Conservation (phyloP, 768 basidiomycete species). For the Lactarius akahatsu region DNA sequence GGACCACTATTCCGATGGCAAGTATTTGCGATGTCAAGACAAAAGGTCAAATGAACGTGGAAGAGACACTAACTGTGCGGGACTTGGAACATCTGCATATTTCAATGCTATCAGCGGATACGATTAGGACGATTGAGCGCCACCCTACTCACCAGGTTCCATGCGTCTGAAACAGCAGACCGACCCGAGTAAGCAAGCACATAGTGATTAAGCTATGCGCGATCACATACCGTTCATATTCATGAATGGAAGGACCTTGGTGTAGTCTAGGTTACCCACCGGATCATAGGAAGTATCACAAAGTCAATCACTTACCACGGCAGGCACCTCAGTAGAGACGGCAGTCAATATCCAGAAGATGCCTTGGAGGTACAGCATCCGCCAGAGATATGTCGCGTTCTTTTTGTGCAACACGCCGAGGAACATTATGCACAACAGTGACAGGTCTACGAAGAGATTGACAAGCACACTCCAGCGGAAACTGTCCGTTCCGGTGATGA, state of each 20-base stretch:
- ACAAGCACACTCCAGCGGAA: slow-evolving; percentile 26
- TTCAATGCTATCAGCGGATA: slow-evolving; percentile 3
- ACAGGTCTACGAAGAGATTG: slow-evolving; percentile 26
- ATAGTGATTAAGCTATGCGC: not conserved
- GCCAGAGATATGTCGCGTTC: slow-evolving; percentile 27
- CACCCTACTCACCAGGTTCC: slow-evolving; percentile 22
- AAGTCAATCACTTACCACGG: slow-evolving; percentile 17
- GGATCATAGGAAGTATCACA: not conserved
- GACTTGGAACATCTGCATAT: slow-evolving; percentile 28
- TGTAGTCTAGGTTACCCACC: not conserved
- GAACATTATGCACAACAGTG: slow-evolving; percentile 25
- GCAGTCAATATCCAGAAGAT: slow-evolving; percentile 24
- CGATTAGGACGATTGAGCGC: not conserved
- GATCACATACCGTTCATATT: slow-evolving; percentile 24
- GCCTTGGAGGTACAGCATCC: slow-evolving; percentile 27
- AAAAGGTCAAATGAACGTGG: not conserved
- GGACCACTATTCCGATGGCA: slow-evolving; percentile 22
- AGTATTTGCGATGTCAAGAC: not conserved
- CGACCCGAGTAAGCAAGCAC: not conserved
- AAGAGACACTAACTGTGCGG: slow-evolving; percentile 26
- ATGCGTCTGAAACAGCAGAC: slow-evolving; percentile 16
- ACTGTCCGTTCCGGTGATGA: slow-evolving; percentile 13
- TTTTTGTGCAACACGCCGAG: slow-evolving; percentile 23
- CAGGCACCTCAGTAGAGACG: slow-evolving; percentile 20
- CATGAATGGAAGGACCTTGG: slow-evolving; percentile 23